phyloP scores from a whole-genome alignment of 805 yeast species.

The Candida chilensis region DNA sequence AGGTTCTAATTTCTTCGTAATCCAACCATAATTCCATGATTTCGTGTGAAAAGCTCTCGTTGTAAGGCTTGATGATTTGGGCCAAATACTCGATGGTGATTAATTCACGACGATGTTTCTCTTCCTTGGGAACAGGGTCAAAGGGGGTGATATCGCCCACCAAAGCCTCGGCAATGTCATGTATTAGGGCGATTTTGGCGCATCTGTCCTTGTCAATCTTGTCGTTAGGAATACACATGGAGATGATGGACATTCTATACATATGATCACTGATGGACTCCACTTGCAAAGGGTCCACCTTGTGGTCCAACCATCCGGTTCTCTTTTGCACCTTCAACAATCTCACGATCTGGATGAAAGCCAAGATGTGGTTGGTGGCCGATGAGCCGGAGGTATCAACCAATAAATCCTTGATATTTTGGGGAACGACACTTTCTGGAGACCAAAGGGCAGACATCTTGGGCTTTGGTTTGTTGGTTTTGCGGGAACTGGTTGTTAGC shows the following conservation, averaged over 20 bases:
- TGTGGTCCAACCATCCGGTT: constrained; percentile 89
- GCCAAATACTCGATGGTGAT: constrained; percentile 62
- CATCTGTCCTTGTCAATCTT: constrained; percentile 57
- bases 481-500: too few species aligned
- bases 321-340: constrained; percentile 71
- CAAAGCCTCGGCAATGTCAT: constrained; percentile 88
- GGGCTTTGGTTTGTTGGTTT: constrained; percentile 1
- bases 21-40: constrained; percentile 73
- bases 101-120: constrained; percentile 77
- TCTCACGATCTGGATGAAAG: constrained; percentile 57
- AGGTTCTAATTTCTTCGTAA: constrained; percentile 74
- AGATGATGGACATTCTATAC: constrained; percentile 85
- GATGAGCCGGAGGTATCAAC: too few species aligned
- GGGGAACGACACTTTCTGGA: constrained; percentile 34
- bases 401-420: constrained; percentile 19
- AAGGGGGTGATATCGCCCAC: constrained; percentile 94
- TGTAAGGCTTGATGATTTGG: constrained; percentile 55
- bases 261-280: constrained; percentile 90
- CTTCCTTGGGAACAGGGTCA: constrained; percentile 63
- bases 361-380: constrained; percentile 39
- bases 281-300: constrained; percentile 34
- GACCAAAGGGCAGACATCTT: constrained; percentile 22
- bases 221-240: constrained; percentile 56
- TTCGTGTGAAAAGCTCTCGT: constrained; percentile 51
- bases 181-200: constrained; percentile 79